These are phyloP conservation scores for Boletus rufocinnamomeus DNA, from an alignment of 768 basidiomycete genomes.

Conservation along the genomic window DNA sequence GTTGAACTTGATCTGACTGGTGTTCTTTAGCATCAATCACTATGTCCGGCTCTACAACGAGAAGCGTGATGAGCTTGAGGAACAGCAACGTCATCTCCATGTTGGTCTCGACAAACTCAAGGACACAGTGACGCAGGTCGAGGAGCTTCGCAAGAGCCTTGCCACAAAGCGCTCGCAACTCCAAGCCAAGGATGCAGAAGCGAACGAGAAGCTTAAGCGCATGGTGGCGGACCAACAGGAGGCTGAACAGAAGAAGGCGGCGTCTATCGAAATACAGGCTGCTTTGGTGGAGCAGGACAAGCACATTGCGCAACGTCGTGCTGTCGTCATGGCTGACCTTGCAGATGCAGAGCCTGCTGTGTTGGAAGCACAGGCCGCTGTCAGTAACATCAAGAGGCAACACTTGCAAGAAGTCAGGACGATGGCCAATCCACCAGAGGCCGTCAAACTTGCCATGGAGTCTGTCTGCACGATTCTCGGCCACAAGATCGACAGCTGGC, in stretches of 20 bases:
- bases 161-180: slow-evolving; percentile 93
- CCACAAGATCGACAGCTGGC: slow-evolving; percentile 96
- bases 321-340: slow-evolving; percentile 91
- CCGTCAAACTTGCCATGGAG: slow-evolving; percentile 97
- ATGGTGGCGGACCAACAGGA: slow-evolving; percentile 99
- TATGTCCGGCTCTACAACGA: slow-evolving; percentile 94
- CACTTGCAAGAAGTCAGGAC: slow-evolving; percentile 96
- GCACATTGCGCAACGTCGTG: slow-evolving; percentile 82
- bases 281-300: slow-evolving; percentile 90
- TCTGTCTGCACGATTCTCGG: slow-evolving; percentile 96
- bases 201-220: slow-evolving; percentile 94
- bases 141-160: slow-evolving; percentile 92
- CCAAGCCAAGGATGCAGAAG: slow-evolving; percentile 90
- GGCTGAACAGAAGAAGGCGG: slow-evolving; percentile 96
- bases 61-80: slow-evolving; percentile 96
- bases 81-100: slow-evolving; percentile 97
- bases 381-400: slow-evolving; percentile 93
- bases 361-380: slow-evolving; percentile 91
- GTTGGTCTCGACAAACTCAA: slow-evolving; percentile 96
- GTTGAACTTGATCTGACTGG: slow-evolving; percentile 8
- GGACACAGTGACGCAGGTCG: slow-evolving; percentile 95
- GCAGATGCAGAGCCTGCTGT: slow-evolving; percentile 99
- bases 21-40: slow-evolving; percentile 79
- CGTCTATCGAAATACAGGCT: slow-evolving; percentile 94
- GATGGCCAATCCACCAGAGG: slow-evolving; percentile 98